A percentile compares a stretch with the other conserved stretches of the same genome.
Conservation (phyloP, 75 land plant species). For the Cupressus sempervirens region DNA sequence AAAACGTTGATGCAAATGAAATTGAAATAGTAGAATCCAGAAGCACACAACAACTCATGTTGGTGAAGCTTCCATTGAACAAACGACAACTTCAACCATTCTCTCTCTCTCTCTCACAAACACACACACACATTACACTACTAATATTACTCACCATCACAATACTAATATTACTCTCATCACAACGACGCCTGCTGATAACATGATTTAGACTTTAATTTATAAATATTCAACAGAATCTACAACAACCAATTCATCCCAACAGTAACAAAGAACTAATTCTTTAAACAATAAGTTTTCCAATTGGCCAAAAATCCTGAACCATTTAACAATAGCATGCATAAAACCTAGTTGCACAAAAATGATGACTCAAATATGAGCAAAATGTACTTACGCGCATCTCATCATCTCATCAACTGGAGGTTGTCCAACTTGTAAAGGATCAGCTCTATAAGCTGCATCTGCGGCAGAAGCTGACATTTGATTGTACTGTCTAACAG, state of each 20-base stretch:
- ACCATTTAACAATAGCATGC: background rate
- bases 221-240: background rate
- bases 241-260: background rate
- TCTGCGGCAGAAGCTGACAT: constrained; percentile 16
- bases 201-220: background rate
- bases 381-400: constrained; percentile 69
- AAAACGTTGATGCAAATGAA: no score
- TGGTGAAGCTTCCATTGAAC: no score
- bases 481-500: constrained; percentile 59
- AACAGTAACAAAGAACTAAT: background rate
- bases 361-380: background rate
- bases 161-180: background rate
- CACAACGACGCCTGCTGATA: background rate
- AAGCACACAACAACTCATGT: no score
- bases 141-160: background rate
- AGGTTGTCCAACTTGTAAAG: constrained; percentile 69
- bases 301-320: background rate
- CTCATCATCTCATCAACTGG: constrained; percentile 94
- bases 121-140: background rate
- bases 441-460: constrained; percentile 57
- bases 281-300: background rate
- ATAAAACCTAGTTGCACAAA: background rate
- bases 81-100: no score
- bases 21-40: no score
- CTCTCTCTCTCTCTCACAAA: no score